Percentiles rank a stretch among this genome's conserved stretches.
phyloP scores from a whole-genome alignment of 176 grass and related monocot genomes.

The Triticum dicoccoides region DNA sequence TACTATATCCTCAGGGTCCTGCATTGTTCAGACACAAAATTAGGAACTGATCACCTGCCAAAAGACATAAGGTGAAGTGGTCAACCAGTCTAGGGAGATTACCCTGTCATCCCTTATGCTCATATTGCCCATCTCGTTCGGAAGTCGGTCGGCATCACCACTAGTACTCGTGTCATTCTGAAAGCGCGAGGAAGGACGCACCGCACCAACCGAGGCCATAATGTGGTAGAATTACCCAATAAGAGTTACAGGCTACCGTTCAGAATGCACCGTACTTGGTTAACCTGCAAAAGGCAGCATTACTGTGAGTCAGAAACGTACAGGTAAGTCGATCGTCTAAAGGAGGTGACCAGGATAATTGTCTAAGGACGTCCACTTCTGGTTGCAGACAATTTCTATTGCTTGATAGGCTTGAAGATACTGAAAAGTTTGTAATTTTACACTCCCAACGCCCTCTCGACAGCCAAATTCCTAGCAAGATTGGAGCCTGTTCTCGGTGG shows the following conservation, averaged over 20 bases:
- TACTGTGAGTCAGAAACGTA: neutral
- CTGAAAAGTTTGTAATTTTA: neutral
- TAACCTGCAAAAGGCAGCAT: constrained; percentile 28
- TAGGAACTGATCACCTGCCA: neutral
- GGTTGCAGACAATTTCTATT: neutral
- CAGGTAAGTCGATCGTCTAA: neutral
- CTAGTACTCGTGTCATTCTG: constrained; percentile 43
- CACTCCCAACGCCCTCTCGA: neutral
- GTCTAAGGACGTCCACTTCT: constrained; percentile 1
- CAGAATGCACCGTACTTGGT: neutral
- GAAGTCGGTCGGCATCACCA: constrained; percentile 44
- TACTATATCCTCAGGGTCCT: constrained; percentile 81
- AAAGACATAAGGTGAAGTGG: neutral
- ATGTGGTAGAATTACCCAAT: constrained; percentile 14
- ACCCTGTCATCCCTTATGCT: constrained; percentile 94
- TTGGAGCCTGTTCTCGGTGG: neutral
- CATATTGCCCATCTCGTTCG: constrained; percentile 64
- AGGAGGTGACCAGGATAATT: neutral
- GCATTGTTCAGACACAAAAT: constrained; percentile 8
- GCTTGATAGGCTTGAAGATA: neutral
- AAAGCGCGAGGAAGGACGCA: constrained; percentile 43
- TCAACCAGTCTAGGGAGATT: neutral
- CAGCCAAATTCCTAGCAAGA: neutral
- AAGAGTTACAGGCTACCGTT: neutral
- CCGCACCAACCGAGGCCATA: constrained; percentile 63